Base-by-base conservation (phyloP, 2,329 filamentous ascomycete species). In the Alternaria sp. region DNA sequence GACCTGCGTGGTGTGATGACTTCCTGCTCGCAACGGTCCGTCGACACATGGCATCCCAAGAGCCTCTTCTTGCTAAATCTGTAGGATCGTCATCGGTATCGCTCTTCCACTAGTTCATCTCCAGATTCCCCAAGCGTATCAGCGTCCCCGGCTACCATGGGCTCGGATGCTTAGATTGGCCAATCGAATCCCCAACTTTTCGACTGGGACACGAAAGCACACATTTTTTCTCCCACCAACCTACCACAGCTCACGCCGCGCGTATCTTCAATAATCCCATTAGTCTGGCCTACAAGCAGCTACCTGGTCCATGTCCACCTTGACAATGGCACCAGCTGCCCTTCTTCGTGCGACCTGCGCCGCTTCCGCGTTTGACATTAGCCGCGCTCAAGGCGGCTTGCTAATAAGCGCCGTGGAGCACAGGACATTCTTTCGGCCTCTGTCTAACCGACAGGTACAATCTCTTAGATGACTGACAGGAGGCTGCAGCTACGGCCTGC, bases 361-460 rank as follows among this genome's bases (percentile, higher is more conserved):
- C 63, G 59, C 57, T 58, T 19, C 61, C 64, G 66, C 62, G 67
- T 65, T 59, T 63, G 58, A 53, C 46, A 63, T 70, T 71, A 68
- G 62, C 62, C 67, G 65, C 65, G 65, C 61, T 45, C 59, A 26
- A 50, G 21, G 36, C 49, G 61, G 61, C 65, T 52, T 65, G 47
- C 32, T 30, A 64, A 52, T 47, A 65, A 44, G 44, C 50, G 65
- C 59, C 58, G 30, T 51, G 49, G 50, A 44, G 54, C 57, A 64
- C 58, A 49, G 44, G 30, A 36, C 49, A 23, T 36, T 52, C 46
- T 36, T 52, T 23, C 54, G 50, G 45, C 52, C 50, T 30, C 30
- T 65, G 43, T 52, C 47, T 50, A 55, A 52, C 65, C 57, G 49
- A 30, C 67, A 64, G 53, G 28, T 15, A 19, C 49, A 55, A 44